These are phyloP conservation scores for Cryptosporidium felis DNA, from an alignment of 169 alveolate genomes.

Conservation along the genomic window DNA sequence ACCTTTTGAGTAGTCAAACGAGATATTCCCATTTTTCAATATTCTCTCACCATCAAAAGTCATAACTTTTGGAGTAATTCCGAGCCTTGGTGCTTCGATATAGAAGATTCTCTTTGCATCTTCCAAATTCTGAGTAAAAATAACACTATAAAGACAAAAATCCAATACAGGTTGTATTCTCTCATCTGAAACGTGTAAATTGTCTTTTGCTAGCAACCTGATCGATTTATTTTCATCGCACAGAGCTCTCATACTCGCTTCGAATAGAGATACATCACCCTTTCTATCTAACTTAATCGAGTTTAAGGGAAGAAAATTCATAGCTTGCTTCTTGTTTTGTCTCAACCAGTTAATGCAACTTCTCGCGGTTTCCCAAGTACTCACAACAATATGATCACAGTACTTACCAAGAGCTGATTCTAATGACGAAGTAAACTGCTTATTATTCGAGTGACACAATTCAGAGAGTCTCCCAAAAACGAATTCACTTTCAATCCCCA, in stretches of 20 bases:
- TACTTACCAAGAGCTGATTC: slow-evolving; percentile 48
- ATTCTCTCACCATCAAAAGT: slow-evolving; percentile 63
- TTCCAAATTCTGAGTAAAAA: slow-evolving; percentile 6
- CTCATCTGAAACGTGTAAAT: slow-evolving; percentile 58
- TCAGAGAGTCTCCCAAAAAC: slow-evolving; percentile 56
- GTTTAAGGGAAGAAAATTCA: slow-evolving; percentile 48
- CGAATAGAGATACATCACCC: neutral
- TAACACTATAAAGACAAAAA: slow-evolving; percentile 19
- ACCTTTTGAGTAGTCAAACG: neutral
- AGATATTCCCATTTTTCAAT: slow-evolving; percentile 48
- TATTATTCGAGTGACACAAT: slow-evolving; percentile 60
- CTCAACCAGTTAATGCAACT: slow-evolving; percentile 45
- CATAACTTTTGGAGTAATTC: slow-evolving; percentile 26
- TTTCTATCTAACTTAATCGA: neutral
- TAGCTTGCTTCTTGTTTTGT: slow-evolving; percentile 11
- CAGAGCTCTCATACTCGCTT: slow-evolving; percentile 26
- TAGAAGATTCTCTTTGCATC: slow-evolving; percentile 64
- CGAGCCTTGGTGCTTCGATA: slow-evolving; percentile 52
- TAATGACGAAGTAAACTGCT: slow-evolving; percentile 8
- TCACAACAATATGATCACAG: slow-evolving; percentile 28
- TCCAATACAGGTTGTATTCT: slow-evolving; percentile 31
- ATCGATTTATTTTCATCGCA: slow-evolving; percentile 18
- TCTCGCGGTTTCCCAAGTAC: slow-evolving; percentile 51
- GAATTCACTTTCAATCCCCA: neutral
- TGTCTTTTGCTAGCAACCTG: slow-evolving; percentile 56